Evolutionary conservation across 2,329 filamentous ascomycete genomes (phyloP), one percentile per base, ranked within the genome.

Genomic region (Aspergillus sp.): DNA sequence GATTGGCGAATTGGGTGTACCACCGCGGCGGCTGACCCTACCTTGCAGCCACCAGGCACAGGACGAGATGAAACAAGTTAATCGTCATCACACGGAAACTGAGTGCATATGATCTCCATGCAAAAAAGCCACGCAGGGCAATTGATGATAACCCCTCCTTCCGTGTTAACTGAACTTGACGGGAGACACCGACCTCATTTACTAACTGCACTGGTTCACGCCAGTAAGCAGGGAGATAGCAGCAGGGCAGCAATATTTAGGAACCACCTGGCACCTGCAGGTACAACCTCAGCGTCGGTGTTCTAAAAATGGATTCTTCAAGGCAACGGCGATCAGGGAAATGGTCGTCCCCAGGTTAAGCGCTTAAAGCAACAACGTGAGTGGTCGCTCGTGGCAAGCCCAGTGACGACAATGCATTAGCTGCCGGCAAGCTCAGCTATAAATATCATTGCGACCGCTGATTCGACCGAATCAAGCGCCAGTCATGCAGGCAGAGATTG

Each of bases 281-380:
- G 49, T 43, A 52, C 49, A 11, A 26, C 26, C 9, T 26, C 26
- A 26, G 8, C 13, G 15, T 11, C 38, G 7, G 17, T 18, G 42
- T 48, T 54, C 52, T 54, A 54, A 48, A 54, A 48, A 39, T 54
- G 52, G 52, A 54, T 20, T 54, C 52, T 54, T 54, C 52, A 54
- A 5, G 20, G 2, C 12, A 8, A 41, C 34, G n/a, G 4, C n/a
- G 45, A 48, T 30, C 45, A 32, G 15, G 44, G 44, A 6, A 8
- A 11, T 13, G 12, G n/a, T 4, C 34, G 9, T 34, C 32, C 12
- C 32, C 26, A 39, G 15, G 22, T 20, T 48, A 47, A 47, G 52
- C 52, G 52, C 52, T 54, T 45, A 54, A 15, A 9, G 20, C 26
- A 22, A 22, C 11, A 7, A n/a, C 18, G 8, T 52, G 49, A 52